These are phyloP conservation scores for Eucalyptus guilfoylei DNA, from an alignment of 345 rosid genomes.

Conservation along the genomic window DNA sequence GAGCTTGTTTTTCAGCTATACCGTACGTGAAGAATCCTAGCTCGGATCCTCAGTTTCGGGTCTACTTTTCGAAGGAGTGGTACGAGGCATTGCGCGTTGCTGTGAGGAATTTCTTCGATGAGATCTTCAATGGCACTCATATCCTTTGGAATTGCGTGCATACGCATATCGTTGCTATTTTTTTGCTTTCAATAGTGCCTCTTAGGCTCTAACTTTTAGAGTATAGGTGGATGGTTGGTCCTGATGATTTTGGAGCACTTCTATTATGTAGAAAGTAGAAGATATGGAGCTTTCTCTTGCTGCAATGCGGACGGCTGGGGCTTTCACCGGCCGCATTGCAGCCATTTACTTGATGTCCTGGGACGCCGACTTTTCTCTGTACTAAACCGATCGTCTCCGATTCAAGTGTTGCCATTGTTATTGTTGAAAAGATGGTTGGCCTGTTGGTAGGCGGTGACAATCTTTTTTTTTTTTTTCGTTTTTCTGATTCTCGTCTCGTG, in stretches of 20 bases:
- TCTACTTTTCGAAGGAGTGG: slow-evolving; percentile 68
- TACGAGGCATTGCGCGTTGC: slow-evolving; percentile 45
- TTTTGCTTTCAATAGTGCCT: neutral
- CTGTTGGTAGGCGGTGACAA: neutral
- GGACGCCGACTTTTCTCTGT: neutral
- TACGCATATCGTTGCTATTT: neutral
- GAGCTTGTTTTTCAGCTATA: slow-evolving; percentile 26
- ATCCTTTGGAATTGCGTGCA: slow-evolving; percentile 29
- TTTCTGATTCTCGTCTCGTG: neutral
- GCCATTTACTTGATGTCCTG: neutral
- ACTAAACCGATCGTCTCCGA: neutral
- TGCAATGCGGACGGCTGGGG: neutral
- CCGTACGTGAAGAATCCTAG: slow-evolving; percentile 52
- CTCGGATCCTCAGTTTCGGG: slow-evolving; percentile 48
- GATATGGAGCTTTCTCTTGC: neutral
- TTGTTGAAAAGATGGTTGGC: neutral
- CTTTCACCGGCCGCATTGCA: neutral
- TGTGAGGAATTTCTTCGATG: slow-evolving; percentile 57
- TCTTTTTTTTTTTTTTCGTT: neutral
- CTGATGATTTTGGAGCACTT: neutral
- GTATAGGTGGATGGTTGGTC: neutral
- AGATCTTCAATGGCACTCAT: slow-evolving; percentile 62
- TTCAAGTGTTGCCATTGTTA: neutral
- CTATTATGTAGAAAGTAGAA: neutral
- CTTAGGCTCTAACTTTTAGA: neutral